A percentile compares a stretch with the other conserved stretches of the same genome.
phyloP scores from a whole-genome alignment of 331 rosid species.

The Phaseolus coccineus region DNA sequence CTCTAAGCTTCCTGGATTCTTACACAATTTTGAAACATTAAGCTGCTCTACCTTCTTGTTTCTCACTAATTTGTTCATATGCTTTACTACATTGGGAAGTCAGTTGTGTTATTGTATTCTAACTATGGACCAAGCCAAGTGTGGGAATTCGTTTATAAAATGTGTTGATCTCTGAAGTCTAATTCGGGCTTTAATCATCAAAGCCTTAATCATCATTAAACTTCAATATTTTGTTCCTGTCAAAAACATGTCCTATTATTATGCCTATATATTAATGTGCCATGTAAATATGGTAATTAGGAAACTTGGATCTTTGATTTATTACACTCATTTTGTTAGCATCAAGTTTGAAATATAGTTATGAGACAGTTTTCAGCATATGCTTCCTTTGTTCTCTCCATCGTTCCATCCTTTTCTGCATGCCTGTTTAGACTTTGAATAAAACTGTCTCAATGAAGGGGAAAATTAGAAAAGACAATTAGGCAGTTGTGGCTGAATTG shows the following conservation, averaged over 20 bases:
- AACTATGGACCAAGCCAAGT: constrained; percentile 2
- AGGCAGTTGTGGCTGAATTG: neutral
- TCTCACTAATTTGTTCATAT: neutral
- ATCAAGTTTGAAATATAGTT: constrained; percentile 5
- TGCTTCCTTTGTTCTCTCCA: neutral
- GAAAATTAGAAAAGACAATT: constrained; percentile 26
- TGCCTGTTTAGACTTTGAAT: constrained; percentile 12
- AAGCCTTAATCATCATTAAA: too few relatives aligned
- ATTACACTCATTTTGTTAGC: neutral
- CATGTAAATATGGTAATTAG: neutral
- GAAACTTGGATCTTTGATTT: constrained; percentile 5
- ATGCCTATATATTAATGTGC: neutral
- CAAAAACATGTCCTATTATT: neutral
- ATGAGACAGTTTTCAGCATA: neutral
- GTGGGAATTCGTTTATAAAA: neutral
- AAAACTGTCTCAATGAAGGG: constrained; percentile 13
- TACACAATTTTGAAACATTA: constrained; percentile 13
- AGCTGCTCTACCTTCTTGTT: constrained; percentile 6
- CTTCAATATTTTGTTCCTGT: constrained; percentile 5
- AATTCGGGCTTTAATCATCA: neutral
- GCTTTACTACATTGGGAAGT: neutral
- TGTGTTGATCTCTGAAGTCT: constrained; percentile 27
- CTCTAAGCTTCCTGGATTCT: constrained; percentile 12
- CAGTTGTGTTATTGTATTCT: constrained; percentile 17
- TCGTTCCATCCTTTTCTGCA: neutral